Base-by-base conservation (phyloP, 371 early-diverging fungal species). In the Funneliformis caledonium region DNA sequence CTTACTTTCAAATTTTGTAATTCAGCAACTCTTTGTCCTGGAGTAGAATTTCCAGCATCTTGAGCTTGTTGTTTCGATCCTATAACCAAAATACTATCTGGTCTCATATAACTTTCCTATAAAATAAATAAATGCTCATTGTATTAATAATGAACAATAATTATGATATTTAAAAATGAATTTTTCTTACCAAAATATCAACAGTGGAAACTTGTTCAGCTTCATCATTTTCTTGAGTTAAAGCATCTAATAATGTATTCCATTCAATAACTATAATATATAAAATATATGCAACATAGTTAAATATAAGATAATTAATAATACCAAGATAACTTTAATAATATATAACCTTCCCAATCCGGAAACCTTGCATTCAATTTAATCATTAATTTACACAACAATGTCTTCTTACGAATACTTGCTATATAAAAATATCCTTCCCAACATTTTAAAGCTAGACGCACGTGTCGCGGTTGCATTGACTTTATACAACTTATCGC, bases 361-460 rank as follows among this genome's bases (percentile, higher is more conserved):
- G 90, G 90, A 59, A 88, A 89, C 26, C 87, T 22, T 0, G 88
- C 85, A 80, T 87, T 86, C 0, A 89, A 80, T 60, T 85, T 86
- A 37, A 86, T 85, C 90, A 89, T 89, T 31, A 87, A 67, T 61
- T 86, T 86, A 37, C 86, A 80, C 4, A 88, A 77, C 0, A 85
- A 62, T 33, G 83, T 84, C 43, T 78, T 81, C 81, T 89, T 86
- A 33, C 83, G 72, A 48, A 85, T 85, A 9, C 81, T 85, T 1
- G 89, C 87, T n/a, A 83, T 84, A 72, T 86, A 72, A 67, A 89
- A 89, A 74, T 88, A 88, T 10, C 86, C 88, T 81, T 89, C 89
- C 90, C 88, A 89, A 50, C 90, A 89, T 60, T 89, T 85, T 42
- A 89, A 86, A 0, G 89, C 90, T 9, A 89, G 86, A 26, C 86